These are phyloP conservation scores for Hyphodiscus sp. DNA, from an alignment of 2,329 filamentous ascomycete species.

Conservation along the genomic window DNA sequence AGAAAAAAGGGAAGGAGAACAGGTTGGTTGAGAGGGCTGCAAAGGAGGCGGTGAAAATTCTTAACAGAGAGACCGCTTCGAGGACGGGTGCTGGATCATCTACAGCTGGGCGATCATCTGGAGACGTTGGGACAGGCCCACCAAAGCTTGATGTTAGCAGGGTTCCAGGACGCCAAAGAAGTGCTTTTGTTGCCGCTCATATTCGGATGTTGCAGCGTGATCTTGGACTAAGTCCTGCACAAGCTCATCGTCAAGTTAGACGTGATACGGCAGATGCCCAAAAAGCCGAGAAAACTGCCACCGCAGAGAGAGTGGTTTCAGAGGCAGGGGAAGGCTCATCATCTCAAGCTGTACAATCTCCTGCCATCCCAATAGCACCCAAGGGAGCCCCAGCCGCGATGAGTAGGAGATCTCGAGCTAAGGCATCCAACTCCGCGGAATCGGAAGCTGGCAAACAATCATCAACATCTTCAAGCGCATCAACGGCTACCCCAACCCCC, in stretches of 20 bases:
- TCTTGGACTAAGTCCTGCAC: constrained; percentile 56
- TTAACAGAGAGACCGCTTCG: constrained; percentile 51
- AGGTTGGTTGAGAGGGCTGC: constrained; percentile 57
- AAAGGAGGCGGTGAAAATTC: constrained; percentile 56
- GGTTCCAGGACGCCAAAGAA: constrained; percentile 28
- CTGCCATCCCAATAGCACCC: constrained; percentile 25
- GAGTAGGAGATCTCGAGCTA: constrained; percentile 30
- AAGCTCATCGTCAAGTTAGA: constrained; percentile 54
- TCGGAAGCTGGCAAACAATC: constrained; percentile 18
- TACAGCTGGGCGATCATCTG: constrained; percentile 3
- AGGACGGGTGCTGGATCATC: constrained; percentile 36
- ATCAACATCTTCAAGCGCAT: constrained; percentile 14
- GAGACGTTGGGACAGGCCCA: constrained; percentile 5
- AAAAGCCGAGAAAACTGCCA: constrained; percentile 23
- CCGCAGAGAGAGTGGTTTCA: constrained; percentile 15
- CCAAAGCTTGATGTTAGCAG: constrained; percentile 51
- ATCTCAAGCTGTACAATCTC: constrained; percentile 6
- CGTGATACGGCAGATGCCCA: constrained; percentile 37
- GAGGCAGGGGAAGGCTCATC: background rate
- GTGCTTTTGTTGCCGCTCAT: constrained; percentile 50
- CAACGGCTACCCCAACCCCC: constrained; percentile 27
- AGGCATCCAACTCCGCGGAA: constrained; percentile 31
- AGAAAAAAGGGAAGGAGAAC: constrained; percentile 57
- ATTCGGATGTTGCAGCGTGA: constrained; percentile 61
- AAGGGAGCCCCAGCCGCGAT: constrained; percentile 20